A percentile compares a stretch with the other conserved stretches of the same genome.
These are phyloP conservation scores for Phycomyces blakesleeanus DNA, from an alignment of 192 early-diverging fungal species.

Conservation along the genomic window DNA sequence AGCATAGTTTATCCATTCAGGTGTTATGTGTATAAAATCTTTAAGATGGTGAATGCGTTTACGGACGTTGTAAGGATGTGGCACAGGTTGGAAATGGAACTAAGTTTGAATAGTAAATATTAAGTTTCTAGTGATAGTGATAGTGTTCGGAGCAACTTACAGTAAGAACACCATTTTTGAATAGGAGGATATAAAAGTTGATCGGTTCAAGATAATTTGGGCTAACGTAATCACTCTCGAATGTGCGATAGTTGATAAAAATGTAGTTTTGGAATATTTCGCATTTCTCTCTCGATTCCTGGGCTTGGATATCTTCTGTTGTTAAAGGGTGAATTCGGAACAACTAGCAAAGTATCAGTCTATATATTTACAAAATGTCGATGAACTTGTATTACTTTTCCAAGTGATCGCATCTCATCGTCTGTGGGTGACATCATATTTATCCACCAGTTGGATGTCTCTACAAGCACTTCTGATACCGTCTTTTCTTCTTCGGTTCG, in stretches of 20 bases:
- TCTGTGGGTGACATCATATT: conserved; percentile 52
- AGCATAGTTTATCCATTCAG: conserved; percentile 73
- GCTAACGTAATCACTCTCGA: conserved; percentile 62
- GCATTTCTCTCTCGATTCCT: conserved; percentile 88
- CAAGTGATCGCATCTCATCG: conserved; percentile 52
- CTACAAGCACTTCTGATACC: conserved; percentile 30
- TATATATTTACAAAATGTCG: too few species aligned
- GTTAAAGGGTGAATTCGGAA: conserved; percentile 76
- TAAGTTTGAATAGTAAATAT: conserved; percentile 8
- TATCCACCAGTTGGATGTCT: conserved; percentile 57
- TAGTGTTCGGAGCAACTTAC: conserved; percentile 25
- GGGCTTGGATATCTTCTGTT: conserved; percentile 82
- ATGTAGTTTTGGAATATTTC: conserved; percentile 86
- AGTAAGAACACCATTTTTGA: conserved; percentile 68
- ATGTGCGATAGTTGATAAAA: conserved; percentile 84
- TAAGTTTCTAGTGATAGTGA: background rate
- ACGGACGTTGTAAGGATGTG: conserved; percentile 59
- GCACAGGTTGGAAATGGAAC: conserved; percentile 56
- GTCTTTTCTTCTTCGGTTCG: background rate
- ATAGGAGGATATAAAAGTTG: conserved; percentile 63
- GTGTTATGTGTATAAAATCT: conserved; percentile 29
- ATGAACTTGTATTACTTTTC: conserved; percentile 49
- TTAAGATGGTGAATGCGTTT: conserved; percentile 55
- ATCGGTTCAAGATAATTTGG: conserved; percentile 61
- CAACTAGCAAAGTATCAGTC: conserved; percentile 25